Base-by-base conservation (phyloP, 352 stramenopile species). In the Phytophthora tentaculata region DNA sequence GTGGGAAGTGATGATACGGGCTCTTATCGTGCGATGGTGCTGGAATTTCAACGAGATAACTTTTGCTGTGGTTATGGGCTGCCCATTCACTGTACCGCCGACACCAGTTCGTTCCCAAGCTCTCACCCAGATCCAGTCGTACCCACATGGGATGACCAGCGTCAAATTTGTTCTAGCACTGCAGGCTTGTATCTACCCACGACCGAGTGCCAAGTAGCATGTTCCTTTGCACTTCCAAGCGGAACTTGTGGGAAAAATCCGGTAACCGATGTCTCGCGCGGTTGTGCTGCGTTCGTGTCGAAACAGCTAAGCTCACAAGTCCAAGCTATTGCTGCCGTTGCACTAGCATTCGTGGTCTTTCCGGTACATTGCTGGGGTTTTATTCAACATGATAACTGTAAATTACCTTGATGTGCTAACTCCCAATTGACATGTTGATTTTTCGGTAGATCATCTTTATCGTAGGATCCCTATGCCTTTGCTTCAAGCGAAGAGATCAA, bases 51-150 rank as follows among this genome's bases (percentile, higher is more conserved):
- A 59, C 81, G 83, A 49, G 73, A 78, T 9, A 80, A 84, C 29
- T 90, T 91, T 29, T 94, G 86, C 55, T 94, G 86, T 50, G 86
- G 86, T 17, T 86, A 86, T 22, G 86, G 80, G 4, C 63, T 83
- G 3, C 86, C 86, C 0, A 48, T 77, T 39, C 75, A 86, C 49
- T 94, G 86, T 35, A 60, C 56, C 9, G 66, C 64, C 37, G 81
- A 92, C 62, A 61, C 55, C 6, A 73, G 73, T 13, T 56, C 71
- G 5, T 92, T 92, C 52, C 86, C 86, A 14, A 61, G 56, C 19
- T 76, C 70, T 26, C 77, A 79, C 28, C 84, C 84, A 16, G 75
- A 84, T 2, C 57, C 70, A 47, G 20, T 78, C 17, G 53, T 68
- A 12, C 29, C 37, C 1, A 69, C 63, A 17, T 77, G 77, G 51